Evolutionary conservation across 768 basidiomycete species (phyloP).

Genomic region (Boletus tomentosulus): DNA sequence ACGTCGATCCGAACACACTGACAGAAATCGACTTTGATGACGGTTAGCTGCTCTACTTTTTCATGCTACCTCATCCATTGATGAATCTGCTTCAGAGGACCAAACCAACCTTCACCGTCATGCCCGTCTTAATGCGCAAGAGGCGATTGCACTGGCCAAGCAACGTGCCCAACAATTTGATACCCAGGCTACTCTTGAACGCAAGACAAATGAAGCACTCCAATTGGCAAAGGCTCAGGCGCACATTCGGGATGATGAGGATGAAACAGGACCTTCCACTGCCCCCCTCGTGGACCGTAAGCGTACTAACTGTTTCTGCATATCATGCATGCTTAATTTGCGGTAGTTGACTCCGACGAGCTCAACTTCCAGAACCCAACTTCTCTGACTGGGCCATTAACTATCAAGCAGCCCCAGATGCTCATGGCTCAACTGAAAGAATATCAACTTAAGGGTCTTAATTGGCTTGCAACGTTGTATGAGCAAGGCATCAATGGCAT

Average conservation of each 20-base stretch:
- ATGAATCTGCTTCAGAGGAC: conserved; percentile 56
- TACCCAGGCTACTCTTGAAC: conserved; percentile 70
- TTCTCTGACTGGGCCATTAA: conserved; percentile 76
- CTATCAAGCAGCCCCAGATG: conserved; percentile 91
- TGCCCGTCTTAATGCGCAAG: conserved; percentile 85
- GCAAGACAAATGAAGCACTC: conserved; percentile 76
- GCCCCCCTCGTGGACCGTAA: conserved; percentile 69
- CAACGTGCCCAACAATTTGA: conserved; percentile 85
- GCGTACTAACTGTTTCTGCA: conserved; percentile 23
- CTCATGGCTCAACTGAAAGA: conserved; percentile 96
- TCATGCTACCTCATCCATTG: neutral
- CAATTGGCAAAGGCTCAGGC: conserved; percentile 57
- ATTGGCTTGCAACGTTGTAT: conserved; percentile 96
- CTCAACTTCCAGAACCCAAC: conserved; percentile 99
- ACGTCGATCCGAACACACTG: conserved; percentile 48
- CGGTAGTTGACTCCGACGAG: conserved; percentile 87
- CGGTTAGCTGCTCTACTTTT: conserved; percentile 45
- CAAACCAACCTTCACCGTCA: conserved; percentile 80
- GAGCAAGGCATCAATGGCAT: conserved; percentile 99
- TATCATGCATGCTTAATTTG: conserved; percentile 1
- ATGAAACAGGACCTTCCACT: conserved; percentile 33
- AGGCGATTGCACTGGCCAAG: conserved; percentile 75
- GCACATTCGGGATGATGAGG: conserved; percentile 39
- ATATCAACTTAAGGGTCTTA: conserved; percentile 96
- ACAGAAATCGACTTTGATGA: conserved; percentile 88